Evolutionary conservation across 352 stramenopile species (phyloP).

Genomic region (Phytopythium mirpurense): DNA sequence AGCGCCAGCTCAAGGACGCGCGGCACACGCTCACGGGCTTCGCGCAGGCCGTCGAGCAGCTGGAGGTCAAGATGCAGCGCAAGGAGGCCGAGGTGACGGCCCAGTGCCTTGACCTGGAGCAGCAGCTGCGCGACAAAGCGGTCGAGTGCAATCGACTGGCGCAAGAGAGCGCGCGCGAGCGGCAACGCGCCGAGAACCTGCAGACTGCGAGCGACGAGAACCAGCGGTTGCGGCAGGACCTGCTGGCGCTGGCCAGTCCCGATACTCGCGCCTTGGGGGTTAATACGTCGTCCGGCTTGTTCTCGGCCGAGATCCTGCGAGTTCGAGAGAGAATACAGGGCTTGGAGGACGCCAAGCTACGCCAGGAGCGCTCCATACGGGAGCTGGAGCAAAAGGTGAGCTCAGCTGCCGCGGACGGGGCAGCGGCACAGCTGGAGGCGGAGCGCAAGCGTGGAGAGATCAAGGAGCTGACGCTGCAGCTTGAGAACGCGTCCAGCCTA

Average conservation of each 20-base stretch:
- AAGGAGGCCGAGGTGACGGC: conserved; percentile 60
- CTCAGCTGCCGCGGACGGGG: conserved; percentile 13
- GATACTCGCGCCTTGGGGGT: conserved; percentile 1
- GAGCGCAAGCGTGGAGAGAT: conserved; percentile 41
- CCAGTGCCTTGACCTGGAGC: conserved; percentile 43
- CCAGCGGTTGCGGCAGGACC: conserved; percentile 27
- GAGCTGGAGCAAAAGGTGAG: conserved; percentile 36
- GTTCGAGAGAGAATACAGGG: conserved; percentile 24
- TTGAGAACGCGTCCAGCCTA: conserved; percentile 34
- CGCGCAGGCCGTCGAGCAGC: conserved; percentile 62
- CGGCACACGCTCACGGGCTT: conserved; percentile 51
- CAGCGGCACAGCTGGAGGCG: conserved; percentile 25
- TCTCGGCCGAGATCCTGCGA: conserved; percentile 25
- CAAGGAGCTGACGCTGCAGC: conserved; percentile 45
- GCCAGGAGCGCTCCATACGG: conserved; percentile 21
- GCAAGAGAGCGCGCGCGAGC: conserved; percentile 15
- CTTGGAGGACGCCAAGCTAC: neutral
- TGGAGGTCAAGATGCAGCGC: conserved; percentile 76
- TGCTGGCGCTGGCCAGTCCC: conserved; percentile 15
- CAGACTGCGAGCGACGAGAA: conserved; percentile 41
- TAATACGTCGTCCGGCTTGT: conserved; percentile 9
- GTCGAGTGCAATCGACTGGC: conserved; percentile 35
- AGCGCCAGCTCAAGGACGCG: conserved; percentile 55
- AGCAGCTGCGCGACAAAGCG: conserved; percentile 34
- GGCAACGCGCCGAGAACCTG: conserved; percentile 28